Evolutionary conservation across 768 basidiomycete species (phyloP), one percentile per base, ranked within the genome.

Genomic region (Daedaleopsis sinensis): DNA sequence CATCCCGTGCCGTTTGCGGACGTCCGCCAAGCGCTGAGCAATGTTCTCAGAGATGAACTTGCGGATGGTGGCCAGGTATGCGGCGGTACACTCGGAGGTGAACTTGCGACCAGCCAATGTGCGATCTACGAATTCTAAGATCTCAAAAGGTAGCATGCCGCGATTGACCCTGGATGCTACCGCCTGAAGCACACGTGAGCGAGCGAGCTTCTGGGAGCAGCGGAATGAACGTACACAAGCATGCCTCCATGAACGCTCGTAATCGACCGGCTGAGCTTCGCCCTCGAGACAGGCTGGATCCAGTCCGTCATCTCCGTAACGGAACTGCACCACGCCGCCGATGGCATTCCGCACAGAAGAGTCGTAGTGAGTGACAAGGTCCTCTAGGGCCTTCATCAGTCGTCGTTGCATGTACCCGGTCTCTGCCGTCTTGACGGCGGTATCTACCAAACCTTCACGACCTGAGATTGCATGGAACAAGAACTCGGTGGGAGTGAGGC

Each of bases 391-490:
- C 73, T 99, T 99, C 97, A 99, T 98, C 63, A 99, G 76, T 58
- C 97, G 92, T 52, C 97, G 87, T 71, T 96, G 94, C 96, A 99
- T 99, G 78, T 99, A 99, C 44, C 97, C 97, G 1, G 97, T 99
- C 76, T 99, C 97, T 15, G 97, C 97, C 0, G 97, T 99, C 78
- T 99, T 99, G 76, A 99, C 97, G 24, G 97, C 97, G 0, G 97
- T 99, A 77, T 99, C 97, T 70, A 99, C 96, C 55, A 99, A 77
- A 76, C 97, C 97, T 78, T 98, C 97, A 69, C 97, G 90, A 59
- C 97, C 97, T 15, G 96, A 97, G 67, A 99, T 98, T 57, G 97
- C 97, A 76, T 99, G 97, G 80, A 98, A 98, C 55, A 99, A 73
- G 78, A 99, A 99, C 71, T 99, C 97, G 18, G 96, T 96, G 0